Evolutionary conservation across 176 grass and related monocot genomes (phyloP), one percentile per base, ranked within the genome.

Genomic region (Canna indica): DNA sequence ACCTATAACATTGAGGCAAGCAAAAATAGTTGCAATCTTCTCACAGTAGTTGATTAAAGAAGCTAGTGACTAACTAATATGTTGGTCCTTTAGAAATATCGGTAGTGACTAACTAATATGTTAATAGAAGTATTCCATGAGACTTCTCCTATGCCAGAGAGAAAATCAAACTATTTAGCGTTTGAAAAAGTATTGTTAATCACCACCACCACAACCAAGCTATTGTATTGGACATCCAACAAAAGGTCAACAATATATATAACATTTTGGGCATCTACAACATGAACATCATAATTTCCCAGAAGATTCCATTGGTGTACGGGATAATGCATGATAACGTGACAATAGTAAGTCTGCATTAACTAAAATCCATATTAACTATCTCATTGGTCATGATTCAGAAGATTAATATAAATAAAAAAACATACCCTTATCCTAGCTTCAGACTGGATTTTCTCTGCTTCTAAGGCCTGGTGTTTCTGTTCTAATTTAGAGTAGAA

Each of bases 401-500:
- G 33, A 36, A 38, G 32, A 65, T 29, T 29, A 50, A 47, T 31
- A 57, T 33, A 69, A 38, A 3, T 15, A 70, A 78, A n/a, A 70
- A 58, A 64, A 76, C 28, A 18, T 41, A 85, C 83, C 67, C 67
- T 81, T 24, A 57, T 77, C 71, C 53, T 72, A 76, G 83, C 67
- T 85, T 85, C 78, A 39, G 9, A 57, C 61, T 85, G 50, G 38
- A 68, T 76, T 85, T 74, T 85, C 73, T 81, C 83, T 26, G 83
- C 83, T 73, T 85, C 83, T 65, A 85, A 57, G 77, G 83, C 78
- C 30, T 80, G 83, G 15, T 81, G 73, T 56, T 85, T 85, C 73
- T 85, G 73, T 75, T 85, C 78, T 59, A 85, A 64, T 71, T 85
- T 85, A 4, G 73, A 52, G 47, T 85, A 85, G 68, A 42, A 85